Base-by-base conservation (phyloP, 352 stramenopile species). In the Pythium aphanidermatum region DNA sequence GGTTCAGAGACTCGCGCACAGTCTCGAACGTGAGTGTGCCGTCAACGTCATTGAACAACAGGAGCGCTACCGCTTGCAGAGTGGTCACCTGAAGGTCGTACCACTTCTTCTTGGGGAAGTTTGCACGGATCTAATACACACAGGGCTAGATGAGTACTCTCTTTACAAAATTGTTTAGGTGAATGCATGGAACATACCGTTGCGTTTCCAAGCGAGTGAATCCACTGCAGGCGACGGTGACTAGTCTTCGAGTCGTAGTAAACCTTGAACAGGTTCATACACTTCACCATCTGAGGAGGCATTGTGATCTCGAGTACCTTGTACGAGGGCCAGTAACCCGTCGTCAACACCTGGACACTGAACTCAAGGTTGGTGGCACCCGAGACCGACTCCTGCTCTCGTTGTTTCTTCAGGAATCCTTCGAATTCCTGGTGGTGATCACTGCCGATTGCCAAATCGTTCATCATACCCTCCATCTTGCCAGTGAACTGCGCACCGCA, bases 401-500 rank as follows among this genome's bases (percentile, higher is more conserved):
- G 71, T 24, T 92, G 74, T 43, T 83, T 88, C 53, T 88, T 92
- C 49, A 98, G 73, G 48, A 97, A 90, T 2, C 64, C 62, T 29
- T 98, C 93, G 63, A 99, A 99, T 50, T 98, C 92, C 35, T 92
- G 82, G 55, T 98, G 93, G 63, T 98, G 95, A 43, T 99, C 96
- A 48, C 74, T 95, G 30, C 95, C 96, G 32, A 99, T 98, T 14
- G 93, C 86, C 53, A 99, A 58, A 62, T 99, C 97, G 63, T 97
- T 98, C 65, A 99, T 88, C 97, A 99, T 99, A 55, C 96, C 96
- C 70, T 99, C 97, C 96, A 99, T 99, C 72, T 97, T 96, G 26
- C 92, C 95, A 21, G 97, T 99, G 62, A 99, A 99, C 68, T 99
- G 96, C 10, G 96, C 95, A 58, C 97, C 97, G 60, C 96, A 99